phyloP scores from a whole-genome alignment of 257 asterid species.

The Catharanthus roseus region DNA sequence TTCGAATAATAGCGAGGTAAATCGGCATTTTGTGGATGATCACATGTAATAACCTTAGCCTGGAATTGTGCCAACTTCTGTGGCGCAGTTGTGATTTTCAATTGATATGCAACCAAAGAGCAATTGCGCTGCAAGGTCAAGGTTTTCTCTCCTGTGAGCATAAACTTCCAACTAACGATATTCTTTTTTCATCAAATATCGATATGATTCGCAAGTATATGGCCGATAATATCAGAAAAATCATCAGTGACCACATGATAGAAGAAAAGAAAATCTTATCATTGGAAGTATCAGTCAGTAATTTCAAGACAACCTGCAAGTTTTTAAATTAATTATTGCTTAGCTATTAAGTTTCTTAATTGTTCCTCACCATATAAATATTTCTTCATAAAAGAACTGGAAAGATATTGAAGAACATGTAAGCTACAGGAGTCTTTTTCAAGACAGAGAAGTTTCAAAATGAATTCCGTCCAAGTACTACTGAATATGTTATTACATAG shows the following conservation, averaged over 20 bases:
- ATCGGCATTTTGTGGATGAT: constrained; percentile 83
- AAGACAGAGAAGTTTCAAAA: no score
- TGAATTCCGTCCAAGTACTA: no score
- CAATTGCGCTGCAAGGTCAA: constrained; percentile 42
- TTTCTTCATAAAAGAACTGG: no score
- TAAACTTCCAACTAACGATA: not conserved
- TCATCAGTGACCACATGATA: not conserved
- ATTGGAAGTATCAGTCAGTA: no score
- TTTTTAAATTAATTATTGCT: no score
- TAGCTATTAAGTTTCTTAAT: no score
- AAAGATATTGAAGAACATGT: no score
- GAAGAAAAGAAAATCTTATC: no score
- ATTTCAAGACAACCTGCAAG: not conserved
- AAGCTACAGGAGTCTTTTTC: no score
- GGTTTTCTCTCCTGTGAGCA: not conserved
- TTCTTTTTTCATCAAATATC: constrained; percentile 3
- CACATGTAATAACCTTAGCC: constrained; percentile 38
- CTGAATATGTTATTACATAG: no score
- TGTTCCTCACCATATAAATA: no score
- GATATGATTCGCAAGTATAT: not conserved
- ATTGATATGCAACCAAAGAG: constrained; percentile 27
- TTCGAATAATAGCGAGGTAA: constrained; percentile 79
- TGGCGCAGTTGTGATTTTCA: constrained; percentile 28
- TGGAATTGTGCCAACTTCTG: constrained; percentile 25
- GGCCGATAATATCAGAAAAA: not conserved